These are phyloP conservation scores for Clarireedia hainanense DNA, from an alignment of 2,329 filamentous ascomycete species.

Conservation along the genomic window DNA sequence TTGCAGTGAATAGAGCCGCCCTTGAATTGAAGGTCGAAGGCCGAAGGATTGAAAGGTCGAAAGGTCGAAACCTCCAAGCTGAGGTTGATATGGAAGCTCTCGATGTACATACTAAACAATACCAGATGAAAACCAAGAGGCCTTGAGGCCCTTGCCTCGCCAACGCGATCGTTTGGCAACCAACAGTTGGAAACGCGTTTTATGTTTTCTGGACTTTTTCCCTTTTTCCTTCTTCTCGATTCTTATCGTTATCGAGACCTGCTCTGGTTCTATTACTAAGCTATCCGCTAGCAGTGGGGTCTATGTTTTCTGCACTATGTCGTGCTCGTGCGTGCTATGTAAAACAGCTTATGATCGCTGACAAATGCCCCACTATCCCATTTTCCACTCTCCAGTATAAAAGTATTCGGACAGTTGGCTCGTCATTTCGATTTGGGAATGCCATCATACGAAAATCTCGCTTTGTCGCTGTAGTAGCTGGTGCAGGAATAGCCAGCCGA, in stretches of 20 bases:
- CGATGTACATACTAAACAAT: too few species aligned
- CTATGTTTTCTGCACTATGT: background rate
- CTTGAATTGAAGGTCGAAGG: background rate
- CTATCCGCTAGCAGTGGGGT: background rate
- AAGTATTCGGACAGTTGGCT: too few species aligned
- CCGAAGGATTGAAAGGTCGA: background rate
- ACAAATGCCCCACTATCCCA: too few species aligned
- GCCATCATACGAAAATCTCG: too few species aligned
- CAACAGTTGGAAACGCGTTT: background rate
- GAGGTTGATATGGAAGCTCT: too few species aligned
- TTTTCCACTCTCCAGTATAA: too few species aligned
- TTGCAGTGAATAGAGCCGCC: too few species aligned
- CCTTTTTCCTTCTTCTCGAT: background rate
- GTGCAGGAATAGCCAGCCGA: background rate
- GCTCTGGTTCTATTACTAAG: background rate
- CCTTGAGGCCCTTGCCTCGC: background rate
- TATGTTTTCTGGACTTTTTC: background rate
- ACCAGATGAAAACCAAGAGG: background rate
- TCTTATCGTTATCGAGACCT: constrained; percentile 3
- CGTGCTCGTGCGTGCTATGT: background rate
- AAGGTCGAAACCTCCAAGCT: background rate
- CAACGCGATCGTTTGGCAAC: background rate
- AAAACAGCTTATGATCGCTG: too few species aligned
- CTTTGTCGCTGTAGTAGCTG: too few species aligned
- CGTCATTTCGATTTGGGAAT: too few species aligned